Base-by-base conservation (phyloP, 75 land plant species). In the Ceratopteris richardii region DNA sequence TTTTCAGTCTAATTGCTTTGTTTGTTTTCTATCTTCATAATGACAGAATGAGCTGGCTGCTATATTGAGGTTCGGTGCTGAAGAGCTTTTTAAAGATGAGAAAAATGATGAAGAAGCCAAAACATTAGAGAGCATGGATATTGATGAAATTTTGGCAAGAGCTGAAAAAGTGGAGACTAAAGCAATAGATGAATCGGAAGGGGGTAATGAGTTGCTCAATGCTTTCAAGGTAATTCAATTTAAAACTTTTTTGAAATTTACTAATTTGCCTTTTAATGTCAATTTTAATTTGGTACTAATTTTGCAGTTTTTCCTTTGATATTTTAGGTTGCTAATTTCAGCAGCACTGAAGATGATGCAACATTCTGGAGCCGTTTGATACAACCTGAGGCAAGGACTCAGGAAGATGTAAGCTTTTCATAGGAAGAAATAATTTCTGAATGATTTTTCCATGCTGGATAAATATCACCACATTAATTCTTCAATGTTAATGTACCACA, bases 161-260 rank as follows among this genome's bases (percentile, higher is more conserved):
- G 99, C 99, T 29, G 99, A 95, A 70, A 95, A 95, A 63, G 97
- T 95, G 41, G 98, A 93, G 65, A 64, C 83, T 4, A 88, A 83
- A 44, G 77, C 48, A 47, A 61, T 65, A 56, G 70, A 65, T 18
- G 89, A 69, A 18, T 84, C 55, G 29, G 84, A 78, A 51, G 54
- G 75, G 53, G 99, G 89, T 43, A 71, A 75, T 78, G 99, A 95
- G 64, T 63, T 95, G 50, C 74, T 95, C 55, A 78, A 80, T 78
- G 91, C 88, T 70, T 95, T 95, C 60, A 95, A 95, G 99, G 99
- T 70, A 76, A n/a, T n/a, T n/a, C n/a, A n/a, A n/a, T n/a, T n/a
- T 28, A 7, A n/a, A n/a, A n/a, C n/a, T n/a, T n/a, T n/a, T n/a
- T 10, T 51, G 20, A 23, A 11, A 14, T 40, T 40, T 14, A 9